Evolutionary conservation across 2,329 filamentous ascomycete species (phyloP).

Genomic region (Aspergillus sp.): DNA sequence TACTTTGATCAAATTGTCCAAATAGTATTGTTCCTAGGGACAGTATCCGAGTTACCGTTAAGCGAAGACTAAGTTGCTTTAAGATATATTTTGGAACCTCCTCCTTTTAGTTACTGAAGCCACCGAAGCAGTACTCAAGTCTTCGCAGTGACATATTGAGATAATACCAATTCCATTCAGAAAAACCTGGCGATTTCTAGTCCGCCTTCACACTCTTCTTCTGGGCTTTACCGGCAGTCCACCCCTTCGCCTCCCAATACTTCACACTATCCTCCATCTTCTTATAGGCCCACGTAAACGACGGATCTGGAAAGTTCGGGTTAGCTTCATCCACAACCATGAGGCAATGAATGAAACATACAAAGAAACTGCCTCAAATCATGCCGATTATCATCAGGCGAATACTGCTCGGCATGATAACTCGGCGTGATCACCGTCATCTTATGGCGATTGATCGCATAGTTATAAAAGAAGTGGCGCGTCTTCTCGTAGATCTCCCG

Average conservation of each 20-base stretch:
- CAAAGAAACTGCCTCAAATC: constrained; percentile 62
- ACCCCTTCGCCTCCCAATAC: constrained; percentile 47
- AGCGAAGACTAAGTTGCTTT: no score
- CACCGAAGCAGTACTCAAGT: no score
- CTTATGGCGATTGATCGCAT: constrained; percentile 70
- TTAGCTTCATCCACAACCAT: not conserved
- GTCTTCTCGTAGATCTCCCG: constrained; percentile 54
- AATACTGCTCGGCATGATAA: constrained; percentile 58
- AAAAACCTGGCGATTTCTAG: constrained; percentile 13
- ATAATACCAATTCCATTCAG: no score
- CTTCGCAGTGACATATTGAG: no score
- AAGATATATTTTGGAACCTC: no score
- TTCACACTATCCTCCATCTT: constrained; percentile 55
- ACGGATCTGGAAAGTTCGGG: constrained; percentile 31
- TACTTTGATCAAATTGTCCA: no score
- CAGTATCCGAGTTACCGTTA: no score
- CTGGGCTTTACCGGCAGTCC: constrained; percentile 37
- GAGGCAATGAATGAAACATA: constrained; percentile 22
- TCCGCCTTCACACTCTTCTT: constrained; percentile 44
- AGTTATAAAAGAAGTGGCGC: constrained; percentile 51
- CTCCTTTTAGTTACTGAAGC: no score
- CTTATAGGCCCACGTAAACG: constrained; percentile 51
- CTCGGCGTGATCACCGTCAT: constrained; percentile 64
- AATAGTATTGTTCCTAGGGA: no score
- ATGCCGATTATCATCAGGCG: constrained; percentile 62